Percentiles rank a stretch among this genome's conserved stretches.
phyloP scores from a whole-genome alignment of 495 filamentous ascomycete species.

The Talaromyces stipitatus region DNA sequence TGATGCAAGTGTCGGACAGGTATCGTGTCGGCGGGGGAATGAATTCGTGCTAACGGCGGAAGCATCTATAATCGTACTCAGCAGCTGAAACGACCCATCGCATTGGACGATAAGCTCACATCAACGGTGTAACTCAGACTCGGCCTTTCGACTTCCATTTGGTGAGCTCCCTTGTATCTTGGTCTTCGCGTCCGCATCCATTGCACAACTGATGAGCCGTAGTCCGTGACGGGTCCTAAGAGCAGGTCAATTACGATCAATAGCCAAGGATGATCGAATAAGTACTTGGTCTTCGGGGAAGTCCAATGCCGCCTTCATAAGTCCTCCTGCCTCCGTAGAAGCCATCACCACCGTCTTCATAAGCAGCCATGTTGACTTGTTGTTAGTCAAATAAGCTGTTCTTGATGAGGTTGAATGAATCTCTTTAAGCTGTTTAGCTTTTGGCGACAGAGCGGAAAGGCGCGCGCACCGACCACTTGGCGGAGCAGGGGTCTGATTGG shows the following conservation, averaged over 20 bases:
- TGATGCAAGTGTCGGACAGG: constrained; percentile 88
- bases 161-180: constrained; percentile 57
- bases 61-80: constrained; percentile 60
- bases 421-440: no score
- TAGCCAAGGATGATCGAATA: not conserved
- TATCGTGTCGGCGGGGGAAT: constrained; percentile 71
- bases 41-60: constrained; percentile 65
- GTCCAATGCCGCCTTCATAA: constrained; percentile 29
- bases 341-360: constrained; percentile 35
- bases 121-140: constrained; percentile 83
- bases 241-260: not conserved
- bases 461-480: not conserved
- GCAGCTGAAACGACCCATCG: not conserved
- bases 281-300: constrained; percentile 38
- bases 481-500: not conserved
- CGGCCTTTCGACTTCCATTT: constrained; percentile 72
- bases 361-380: constrained; percentile 28
- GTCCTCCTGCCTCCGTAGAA: constrained; percentile 28
- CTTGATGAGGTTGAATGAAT: no score
- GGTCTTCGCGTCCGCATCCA: constrained; percentile 86
- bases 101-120: constrained; percentile 40
- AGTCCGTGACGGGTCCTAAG: constrained; percentile 75
- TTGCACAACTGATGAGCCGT: constrained; percentile 84
- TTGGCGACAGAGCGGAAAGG: not conserved
- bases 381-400: no score